Evolutionary conservation across 1,284 basidiomycete species (phyloP), one percentile per base, ranked within the genome.

Genomic region (Porodaedalea pini): DNA sequence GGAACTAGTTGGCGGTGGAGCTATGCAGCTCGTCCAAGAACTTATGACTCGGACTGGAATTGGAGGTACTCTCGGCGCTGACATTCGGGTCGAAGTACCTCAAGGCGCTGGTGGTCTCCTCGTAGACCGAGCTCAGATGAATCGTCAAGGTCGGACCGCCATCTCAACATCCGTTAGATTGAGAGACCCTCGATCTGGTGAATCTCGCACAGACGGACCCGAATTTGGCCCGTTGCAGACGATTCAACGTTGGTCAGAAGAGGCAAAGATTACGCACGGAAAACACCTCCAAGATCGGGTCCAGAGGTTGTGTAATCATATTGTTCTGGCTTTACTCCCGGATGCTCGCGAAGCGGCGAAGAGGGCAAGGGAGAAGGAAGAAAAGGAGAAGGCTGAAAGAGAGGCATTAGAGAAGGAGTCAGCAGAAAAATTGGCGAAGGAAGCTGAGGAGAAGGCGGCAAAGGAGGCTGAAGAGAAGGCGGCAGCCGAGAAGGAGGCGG

Each of bases 231-330:
- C 94, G 2, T 73, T 92, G 59, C 73, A 88, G 8, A 98, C 96
- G 0, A 69, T 86, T n/a, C 88, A 91, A 66, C 83, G 96, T 45
- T 98, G 96, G 95, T 75, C 81, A 1, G 94, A 98, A 66, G 95
- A 97, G 71, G 83, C 83, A 56, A 90, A 88, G 64, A 86, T 92
- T 53, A 76, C 93, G 13, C 85, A 94, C 58, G 85, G 90, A 34
- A 81, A 85, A 64, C 85, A 88, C 59, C 80, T 86, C 15, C 73
- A 77, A 25, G 83, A 88, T 63, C 79, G 93, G 19, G 76, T 84
- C n/a, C 75, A 75, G 15, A 86, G 84, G 65, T 69, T 95, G 23
- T 75, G 77, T 23, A 89, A 88, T 62, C 88, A 97, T 65, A 76
- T 94, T 47, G 74, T 86, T 56, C 75, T 95, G 51, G 81, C 84